Conservation (phyloP, 176 grass and related monocot genomes). For the Raddia distichophylla region DNA sequence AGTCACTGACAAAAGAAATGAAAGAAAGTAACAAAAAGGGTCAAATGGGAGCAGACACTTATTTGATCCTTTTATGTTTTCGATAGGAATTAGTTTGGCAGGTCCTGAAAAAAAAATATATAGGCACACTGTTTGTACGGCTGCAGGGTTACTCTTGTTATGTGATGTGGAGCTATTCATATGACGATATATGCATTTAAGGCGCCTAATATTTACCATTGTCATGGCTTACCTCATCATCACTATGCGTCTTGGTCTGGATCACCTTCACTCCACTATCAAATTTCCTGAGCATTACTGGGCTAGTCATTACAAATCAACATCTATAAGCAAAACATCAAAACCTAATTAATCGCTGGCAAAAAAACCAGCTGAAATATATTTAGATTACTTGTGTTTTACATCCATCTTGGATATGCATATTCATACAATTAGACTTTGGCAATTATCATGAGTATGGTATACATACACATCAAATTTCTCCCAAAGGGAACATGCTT, state of each 20-base stretch:
- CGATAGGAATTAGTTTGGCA: neutral
- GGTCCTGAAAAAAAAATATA: neutral
- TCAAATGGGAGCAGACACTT: slow-evolving; percentile 26
- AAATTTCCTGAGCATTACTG: slow-evolving; percentile 95
- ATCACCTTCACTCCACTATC: slow-evolving; percentile 99
- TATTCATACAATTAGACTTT: slow-evolving; percentile 45
- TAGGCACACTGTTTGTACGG: neutral
- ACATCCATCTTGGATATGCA: slow-evolving; percentile 36
- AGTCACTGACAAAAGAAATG: slow-evolving; percentile 15
- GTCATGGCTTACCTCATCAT: slow-evolving; percentile 71
- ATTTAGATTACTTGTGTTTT: slow-evolving; percentile 26
- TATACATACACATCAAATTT: slow-evolving; percentile 99
- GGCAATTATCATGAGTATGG: slow-evolving; percentile 41
- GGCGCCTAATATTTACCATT: neutral
- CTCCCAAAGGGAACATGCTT: slow-evolving; percentile 94
- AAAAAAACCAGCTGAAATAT: slow-evolving; percentile 47
- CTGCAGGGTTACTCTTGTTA: slow-evolving; percentile 3
- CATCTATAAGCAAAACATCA: slow-evolving; percentile 65
- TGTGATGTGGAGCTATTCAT: neutral
- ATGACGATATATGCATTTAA: slow-evolving; percentile 2
- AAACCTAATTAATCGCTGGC: slow-evolving; percentile 52
- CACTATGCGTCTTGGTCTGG: slow-evolving; percentile 95
- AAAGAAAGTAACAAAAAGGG: neutral
- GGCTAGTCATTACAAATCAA: slow-evolving; percentile 81
- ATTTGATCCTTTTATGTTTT: slow-evolving; percentile 31